Evolutionary conservation across 2,329 filamentous ascomycete genomes (phyloP).

Genomic region (Ambrosiella beaveri): DNA sequence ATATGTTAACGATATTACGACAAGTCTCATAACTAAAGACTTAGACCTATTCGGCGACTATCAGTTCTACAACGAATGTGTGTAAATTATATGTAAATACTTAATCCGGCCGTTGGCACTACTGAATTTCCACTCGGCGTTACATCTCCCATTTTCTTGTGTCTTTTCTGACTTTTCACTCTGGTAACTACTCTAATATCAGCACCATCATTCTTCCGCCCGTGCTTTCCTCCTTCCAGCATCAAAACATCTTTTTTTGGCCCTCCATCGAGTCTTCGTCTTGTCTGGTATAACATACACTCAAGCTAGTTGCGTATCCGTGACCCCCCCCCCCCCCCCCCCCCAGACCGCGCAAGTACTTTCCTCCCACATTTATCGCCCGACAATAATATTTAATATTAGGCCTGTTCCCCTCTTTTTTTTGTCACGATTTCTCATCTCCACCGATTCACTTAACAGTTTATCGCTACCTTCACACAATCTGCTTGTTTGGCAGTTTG

Average conservation of each 20-base stretch:
- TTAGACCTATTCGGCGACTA: too few relatives aligned
- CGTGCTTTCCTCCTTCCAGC: not conserved
- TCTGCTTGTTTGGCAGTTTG: not conserved
- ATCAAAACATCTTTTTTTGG: not conserved
- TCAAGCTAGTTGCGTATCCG: not conserved
- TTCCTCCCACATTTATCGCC: not conserved
- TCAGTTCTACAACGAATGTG: too few relatives aligned
- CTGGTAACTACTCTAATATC: not conserved
- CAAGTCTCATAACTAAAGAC: too few relatives aligned
- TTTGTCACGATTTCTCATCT: not conserved
- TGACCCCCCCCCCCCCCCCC: not conserved
- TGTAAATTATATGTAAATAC: too few relatives aligned
- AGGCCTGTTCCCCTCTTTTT: not conserved
- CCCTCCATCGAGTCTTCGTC: not conserved
- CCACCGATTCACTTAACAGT: not conserved
- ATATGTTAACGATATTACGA: not conserved
- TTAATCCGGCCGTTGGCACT: too few relatives aligned
- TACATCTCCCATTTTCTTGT: not conserved
- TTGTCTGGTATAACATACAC: not conserved
- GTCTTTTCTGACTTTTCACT: not conserved
- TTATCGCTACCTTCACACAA: not conserved
- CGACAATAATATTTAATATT: not conserved
- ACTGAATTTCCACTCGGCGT: too few relatives aligned
- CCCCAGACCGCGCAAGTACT: conserved; percentile 1
- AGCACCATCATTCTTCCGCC: not conserved